phyloP scores from a whole-genome alignment of 2,329 filamentous ascomycete genomes.

The Tolypocladium tundrense region DNA sequence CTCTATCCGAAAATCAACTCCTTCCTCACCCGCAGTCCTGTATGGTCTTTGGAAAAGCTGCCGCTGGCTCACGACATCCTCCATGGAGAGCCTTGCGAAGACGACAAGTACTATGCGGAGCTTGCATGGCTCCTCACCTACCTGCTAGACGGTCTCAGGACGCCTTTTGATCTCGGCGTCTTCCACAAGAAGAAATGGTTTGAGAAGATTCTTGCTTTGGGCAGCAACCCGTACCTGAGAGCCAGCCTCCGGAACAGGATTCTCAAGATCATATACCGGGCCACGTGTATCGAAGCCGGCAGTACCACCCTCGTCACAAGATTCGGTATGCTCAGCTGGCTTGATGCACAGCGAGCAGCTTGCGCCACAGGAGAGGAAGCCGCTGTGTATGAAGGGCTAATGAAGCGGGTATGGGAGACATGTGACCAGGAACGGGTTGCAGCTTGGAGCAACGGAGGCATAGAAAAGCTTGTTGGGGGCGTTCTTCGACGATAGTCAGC shows the following conservation, averaged over 20 bases:
- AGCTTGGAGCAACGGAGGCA: constrained; percentile 52
- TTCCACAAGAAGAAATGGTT: constrained; percentile 57
- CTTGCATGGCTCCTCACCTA: constrained; percentile 65
- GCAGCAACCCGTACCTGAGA: constrained; percentile 54
- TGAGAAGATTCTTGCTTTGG: constrained; percentile 63
- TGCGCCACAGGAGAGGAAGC: constrained; percentile 31
- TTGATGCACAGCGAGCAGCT: constrained; percentile 48
- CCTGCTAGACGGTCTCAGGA: constrained; percentile 57
- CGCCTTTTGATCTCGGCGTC: constrained; percentile 46
- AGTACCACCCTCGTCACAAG: constrained; percentile 74
- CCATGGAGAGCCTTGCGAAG: constrained; percentile 56
- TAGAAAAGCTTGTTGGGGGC: constrained; percentile 16
- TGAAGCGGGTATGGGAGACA: constrained; percentile 48
- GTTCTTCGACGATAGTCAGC: not conserved
- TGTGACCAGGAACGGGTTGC: constrained; percentile 57
- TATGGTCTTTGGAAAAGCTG: constrained; percentile 65
- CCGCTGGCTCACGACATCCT: constrained; percentile 57
- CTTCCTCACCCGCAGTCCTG: constrained; percentile 68
- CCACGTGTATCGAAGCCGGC: constrained; percentile 57
- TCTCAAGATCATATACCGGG: constrained; percentile 53
- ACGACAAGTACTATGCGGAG: constrained; percentile 64
- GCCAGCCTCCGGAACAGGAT: constrained; percentile 49
- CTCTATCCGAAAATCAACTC: constrained; percentile 81
- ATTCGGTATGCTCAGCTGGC: constrained; percentile 65
- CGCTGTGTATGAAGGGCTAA: constrained; percentile 42